These are phyloP conservation scores for Dichomitus squalens DNA, from an alignment of 1,284 basidiomycete genomes.

Conservation along the genomic window DNA sequence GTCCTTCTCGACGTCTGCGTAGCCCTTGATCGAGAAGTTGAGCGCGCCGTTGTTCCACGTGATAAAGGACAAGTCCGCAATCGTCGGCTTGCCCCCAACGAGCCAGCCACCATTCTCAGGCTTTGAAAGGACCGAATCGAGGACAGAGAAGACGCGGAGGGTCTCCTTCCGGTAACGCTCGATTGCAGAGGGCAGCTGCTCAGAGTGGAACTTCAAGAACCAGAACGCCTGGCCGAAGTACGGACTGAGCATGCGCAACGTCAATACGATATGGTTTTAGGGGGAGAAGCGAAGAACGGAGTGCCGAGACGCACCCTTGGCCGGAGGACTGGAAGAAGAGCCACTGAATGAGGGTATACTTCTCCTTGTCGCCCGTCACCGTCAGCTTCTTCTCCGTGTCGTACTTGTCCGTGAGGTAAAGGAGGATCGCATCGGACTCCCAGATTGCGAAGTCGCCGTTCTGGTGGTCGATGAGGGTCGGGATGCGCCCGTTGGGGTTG, in stretches of 20 bases:
- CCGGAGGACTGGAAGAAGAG: constrained; percentile 32
- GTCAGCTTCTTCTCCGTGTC: constrained; percentile 22
- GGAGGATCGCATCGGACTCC: constrained; percentile 39
- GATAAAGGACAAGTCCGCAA: constrained; percentile 29
- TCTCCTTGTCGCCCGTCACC: constrained; percentile 22
- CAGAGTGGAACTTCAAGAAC: constrained; percentile 30
- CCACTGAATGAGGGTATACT: constrained; percentile 27
- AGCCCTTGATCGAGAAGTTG: constrained; percentile 10
- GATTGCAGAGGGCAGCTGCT: constrained; percentile 31
- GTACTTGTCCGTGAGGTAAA: too few species aligned
- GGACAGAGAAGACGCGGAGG: constrained; percentile 34
- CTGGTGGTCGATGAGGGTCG: constrained; percentile 43
- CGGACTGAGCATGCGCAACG: too few species aligned
- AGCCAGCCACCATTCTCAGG: constrained; percentile 18
- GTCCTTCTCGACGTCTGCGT: constrained; percentile 16
- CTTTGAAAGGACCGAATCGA: constrained; percentile 33
- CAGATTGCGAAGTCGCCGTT: constrained; percentile 48
- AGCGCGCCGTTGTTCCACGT: constrained; percentile 22
- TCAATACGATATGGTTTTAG: too few species aligned
- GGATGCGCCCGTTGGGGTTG: constrained; percentile 62
- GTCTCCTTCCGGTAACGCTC: constrained; percentile 38
- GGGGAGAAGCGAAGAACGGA: too few species aligned
- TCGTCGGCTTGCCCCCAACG: constrained; percentile 26
- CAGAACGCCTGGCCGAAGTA: constrained; percentile 32
- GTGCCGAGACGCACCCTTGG: constrained; percentile 23